Conservation (phyloP, 2,329 filamentous ascomycete genomes). For the Penicillium nordicum region DNA sequence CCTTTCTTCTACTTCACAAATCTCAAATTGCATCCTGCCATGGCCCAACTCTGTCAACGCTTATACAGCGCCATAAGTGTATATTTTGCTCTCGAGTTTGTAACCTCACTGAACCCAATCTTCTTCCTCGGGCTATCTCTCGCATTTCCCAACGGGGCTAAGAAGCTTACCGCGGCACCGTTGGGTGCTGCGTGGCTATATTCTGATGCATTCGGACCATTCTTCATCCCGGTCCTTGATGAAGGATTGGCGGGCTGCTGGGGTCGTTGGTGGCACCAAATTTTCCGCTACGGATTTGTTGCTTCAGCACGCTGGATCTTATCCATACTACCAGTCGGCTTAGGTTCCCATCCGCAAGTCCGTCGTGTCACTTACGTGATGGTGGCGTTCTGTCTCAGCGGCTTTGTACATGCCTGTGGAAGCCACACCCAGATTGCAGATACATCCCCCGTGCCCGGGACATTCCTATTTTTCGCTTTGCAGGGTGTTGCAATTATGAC, state of each 20-base stretch:
- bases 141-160: constrained; percentile 52
- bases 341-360: constrained; percentile 15
- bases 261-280: constrained; percentile 88
- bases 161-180: constrained; percentile 58
- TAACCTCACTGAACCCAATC: constrained; percentile 61
- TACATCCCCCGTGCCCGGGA: constrained; percentile 52
- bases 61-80: constrained; percentile 56
- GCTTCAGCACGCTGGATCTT: constrained; percentile 39
- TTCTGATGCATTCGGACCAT: constrained; percentile 55
- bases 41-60: constrained; percentile 57
- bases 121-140: constrained; percentile 54
- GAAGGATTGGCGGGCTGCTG: constrained; percentile 76
- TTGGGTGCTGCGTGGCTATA: constrained; percentile 61
- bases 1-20: constrained; percentile 43
- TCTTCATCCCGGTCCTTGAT: constrained; percentile 45
- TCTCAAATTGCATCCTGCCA: constrained; percentile 40
- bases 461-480: constrained; percentile 67
- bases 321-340: constrained; percentile 25
- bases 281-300: constrained; percentile 64
- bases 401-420: constrained; percentile 64
- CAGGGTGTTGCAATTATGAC: constrained; percentile 64
- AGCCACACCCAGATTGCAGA: constrained; percentile 64
- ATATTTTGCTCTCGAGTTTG: constrained; percentile 57
- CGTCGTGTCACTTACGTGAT: constrained; percentile 26
- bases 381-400: constrained; percentile 36